Percentiles rank a stretch among this genome's conserved stretches.
These are phyloP conservation scores for Penicillium nordicum DNA, from an alignment of 2,329 filamentous ascomycete genomes.

Conservation along the genomic window DNA sequence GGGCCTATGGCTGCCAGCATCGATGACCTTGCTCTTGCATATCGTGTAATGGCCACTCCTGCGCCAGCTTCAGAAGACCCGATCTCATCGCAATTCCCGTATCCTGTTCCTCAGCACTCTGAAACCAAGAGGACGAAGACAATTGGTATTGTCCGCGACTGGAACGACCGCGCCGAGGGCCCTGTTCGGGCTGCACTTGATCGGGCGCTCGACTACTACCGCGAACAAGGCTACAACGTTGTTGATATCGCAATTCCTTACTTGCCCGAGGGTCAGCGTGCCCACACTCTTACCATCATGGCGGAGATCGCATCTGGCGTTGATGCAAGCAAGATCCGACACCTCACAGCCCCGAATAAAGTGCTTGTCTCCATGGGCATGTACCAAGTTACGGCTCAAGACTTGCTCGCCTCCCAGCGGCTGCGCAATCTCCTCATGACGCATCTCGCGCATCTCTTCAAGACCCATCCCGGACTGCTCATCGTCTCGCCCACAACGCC, in stretches of 20 bases:
- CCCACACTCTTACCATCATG: slow-evolving; percentile 75
- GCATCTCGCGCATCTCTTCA: slow-evolving; percentile 69
- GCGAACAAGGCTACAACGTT: slow-evolving; percentile 41
- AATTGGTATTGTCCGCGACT: slow-evolving; percentile 67
- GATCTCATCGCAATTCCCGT: slow-evolving; percentile 60
- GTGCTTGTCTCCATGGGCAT: slow-evolving; percentile 63
- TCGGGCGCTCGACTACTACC: slow-evolving; percentile 56
- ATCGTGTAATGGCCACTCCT: slow-evolving; percentile 72
- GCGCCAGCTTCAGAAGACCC: slow-evolving; percentile 56
- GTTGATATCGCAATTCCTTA: slow-evolving; percentile 53
- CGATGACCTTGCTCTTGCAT: slow-evolving; percentile 75
- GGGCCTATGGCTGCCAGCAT: slow-evolving; percentile 75
- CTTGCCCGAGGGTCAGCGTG: slow-evolving; percentile 67
- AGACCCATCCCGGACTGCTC: slow-evolving; percentile 68
- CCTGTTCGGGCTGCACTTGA: slow-evolving; percentile 62
- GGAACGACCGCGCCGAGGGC: slow-evolving; percentile 67
- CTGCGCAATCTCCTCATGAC: slow-evolving; percentile 74
- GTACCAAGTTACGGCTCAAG: slow-evolving; percentile 61
- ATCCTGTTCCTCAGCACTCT: slow-evolving; percentile 44
- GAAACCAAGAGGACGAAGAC: slow-evolving; percentile 48
- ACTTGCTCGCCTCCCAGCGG: slow-evolving; percentile 70
- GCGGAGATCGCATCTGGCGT: slow-evolving; percentile 61
- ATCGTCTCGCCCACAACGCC: slow-evolving; percentile 77
- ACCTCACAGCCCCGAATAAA: slow-evolving; percentile 65
- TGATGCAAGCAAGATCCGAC: slow-evolving; percentile 50